Conservation (phyloP, 306 rosid species). For the Delonix regia region DNA sequence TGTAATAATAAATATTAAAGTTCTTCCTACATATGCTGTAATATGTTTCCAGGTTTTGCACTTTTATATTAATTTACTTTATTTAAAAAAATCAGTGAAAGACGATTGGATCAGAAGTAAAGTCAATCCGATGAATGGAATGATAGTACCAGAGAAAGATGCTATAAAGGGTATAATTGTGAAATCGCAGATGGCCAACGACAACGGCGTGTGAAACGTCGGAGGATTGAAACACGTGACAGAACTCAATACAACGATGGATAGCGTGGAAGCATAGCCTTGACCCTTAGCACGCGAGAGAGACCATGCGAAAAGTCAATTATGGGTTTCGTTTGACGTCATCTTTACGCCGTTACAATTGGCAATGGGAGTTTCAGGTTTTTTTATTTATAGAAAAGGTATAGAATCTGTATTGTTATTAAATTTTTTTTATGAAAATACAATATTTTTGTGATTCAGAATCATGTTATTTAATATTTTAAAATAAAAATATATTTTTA, state of each 20-base stretch:
- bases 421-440: too few relatives aligned
- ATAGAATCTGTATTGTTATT: too few relatives aligned
- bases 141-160: too few relatives aligned
- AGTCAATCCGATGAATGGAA: neutral
- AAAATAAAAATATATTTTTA: too few relatives aligned
- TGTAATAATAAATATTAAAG: neutral
- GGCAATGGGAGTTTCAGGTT: too few relatives aligned
- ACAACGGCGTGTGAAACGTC: neutral
- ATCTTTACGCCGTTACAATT: neutral
- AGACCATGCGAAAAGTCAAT: neutral
- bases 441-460: too few relatives aligned
- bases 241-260: too few relatives aligned
- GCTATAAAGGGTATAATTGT: conserved; percentile 8
- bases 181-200: neutral
- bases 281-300: neutral
- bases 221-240: neutral
- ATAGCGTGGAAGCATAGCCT: neutral
- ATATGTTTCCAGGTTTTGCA: neutral
- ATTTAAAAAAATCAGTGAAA: neutral
- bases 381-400: too few relatives aligned
- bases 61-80: neutral
- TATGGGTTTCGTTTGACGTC: neutral
- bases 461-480: too few relatives aligned
- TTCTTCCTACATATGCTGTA: too few relatives aligned
- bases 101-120: neutral